These are phyloP conservation scores for Phylloporus rhodoxanthus DNA, from an alignment of 768 basidiomycete species.

Conservation along the genomic window DNA sequence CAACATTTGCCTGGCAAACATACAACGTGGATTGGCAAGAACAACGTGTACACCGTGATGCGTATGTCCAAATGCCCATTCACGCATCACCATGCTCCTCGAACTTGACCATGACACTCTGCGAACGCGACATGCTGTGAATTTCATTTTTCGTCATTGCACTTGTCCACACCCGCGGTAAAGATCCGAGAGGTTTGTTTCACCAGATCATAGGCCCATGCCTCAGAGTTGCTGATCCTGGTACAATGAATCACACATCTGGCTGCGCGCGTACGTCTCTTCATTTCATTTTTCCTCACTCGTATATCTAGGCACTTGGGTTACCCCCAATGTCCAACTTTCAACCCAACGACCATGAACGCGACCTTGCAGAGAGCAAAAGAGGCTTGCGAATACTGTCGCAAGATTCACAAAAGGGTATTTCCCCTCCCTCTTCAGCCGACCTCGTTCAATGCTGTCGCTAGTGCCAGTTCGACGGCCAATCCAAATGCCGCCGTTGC, in stretches of 20 bases:
- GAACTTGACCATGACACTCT: background rate
- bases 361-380: constrained; percentile 18
- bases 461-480: constrained; percentile 18
- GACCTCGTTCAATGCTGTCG: background rate
- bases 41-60: constrained; percentile 20
- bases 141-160: background rate
- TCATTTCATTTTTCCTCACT: constrained; percentile 5
- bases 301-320: constrained; percentile 18
- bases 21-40: constrained; percentile 16
- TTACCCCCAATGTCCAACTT: background rate
- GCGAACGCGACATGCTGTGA: background rate
- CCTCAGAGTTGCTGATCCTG: constrained; percentile 8
- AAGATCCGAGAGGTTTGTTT: constrained; percentile 13
- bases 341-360: constrained; percentile 16
- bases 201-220: background rate
- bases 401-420: constrained; percentile 25
- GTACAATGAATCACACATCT: constrained; percentile 5
- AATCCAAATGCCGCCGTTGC: constrained; percentile 17
- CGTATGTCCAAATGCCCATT: no score
- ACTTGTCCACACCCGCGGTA: constrained; percentile 4
- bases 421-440: background rate
- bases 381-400: constrained; percentile 23
- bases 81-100: background rate
- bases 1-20: background rate
- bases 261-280: constrained; percentile 7